Base-by-base conservation (phyloP, 192 early-diverging fungal species). In the Coemansia sp. region DNA sequence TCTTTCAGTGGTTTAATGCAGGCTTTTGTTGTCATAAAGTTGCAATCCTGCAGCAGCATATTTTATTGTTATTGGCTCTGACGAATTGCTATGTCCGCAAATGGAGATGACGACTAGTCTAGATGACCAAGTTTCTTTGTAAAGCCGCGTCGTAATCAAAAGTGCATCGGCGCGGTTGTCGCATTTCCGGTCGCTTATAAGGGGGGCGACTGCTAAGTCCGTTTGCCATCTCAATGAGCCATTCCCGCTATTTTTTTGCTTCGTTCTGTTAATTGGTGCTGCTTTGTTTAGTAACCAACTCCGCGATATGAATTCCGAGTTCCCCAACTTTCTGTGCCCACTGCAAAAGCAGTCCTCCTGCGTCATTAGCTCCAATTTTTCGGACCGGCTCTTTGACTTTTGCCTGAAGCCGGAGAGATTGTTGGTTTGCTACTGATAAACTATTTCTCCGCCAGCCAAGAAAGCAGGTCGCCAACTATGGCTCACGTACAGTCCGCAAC, bases 211-310 rank as follows among this genome's bases (percentile, higher is more conserved):
- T n/a, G n/a, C 45, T n/a, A 45, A 49, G 12, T 47, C 43, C 43
- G 43, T n/a, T 12, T 47, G 43, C 43, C 15, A 17, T 2, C n/a
- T 12, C 43, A 47, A 47, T 17, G 3, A 47, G 12, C n/a, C 43
- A 47, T 47, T 49, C 19, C 48, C 48, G 48, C 48, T 49, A 49
- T 49, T 49, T 49, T 49, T 2, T 5, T 45, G 12, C 15, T 12
- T 45, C 32, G 32, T 8, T 35, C 43, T 47, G 43, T 47, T 47
- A n/a, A 47, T 17, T 12, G 43, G 48, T 49, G 48, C 7, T 19
- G 19, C 48, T 19, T 19, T 21, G 57, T 59, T 59, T 59, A 59
- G 57, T 24, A 59, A 23, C 57, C 10, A 59, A 59, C 21, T 39
- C 57, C 57, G 57, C 57, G 11, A 23, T 22, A 41, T 19, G 32